These are phyloP conservation scores for Saccharum spontaneum DNA, from an alignment of 176 grass and related monocot species.

Conservation along the genomic window DNA sequence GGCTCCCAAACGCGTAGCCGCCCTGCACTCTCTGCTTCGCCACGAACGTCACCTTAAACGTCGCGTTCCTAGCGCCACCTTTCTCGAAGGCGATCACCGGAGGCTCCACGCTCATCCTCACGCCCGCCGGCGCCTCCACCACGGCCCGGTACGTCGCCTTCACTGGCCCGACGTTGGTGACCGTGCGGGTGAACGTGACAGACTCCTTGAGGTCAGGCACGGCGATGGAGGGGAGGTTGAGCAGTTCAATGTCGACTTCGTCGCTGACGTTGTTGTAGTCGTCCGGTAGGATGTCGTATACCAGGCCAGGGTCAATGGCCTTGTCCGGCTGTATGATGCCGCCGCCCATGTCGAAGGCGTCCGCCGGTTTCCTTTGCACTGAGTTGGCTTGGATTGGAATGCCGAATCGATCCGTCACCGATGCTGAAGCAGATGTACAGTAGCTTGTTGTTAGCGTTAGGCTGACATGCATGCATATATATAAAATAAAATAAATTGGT, in stretches of 20 bases:
- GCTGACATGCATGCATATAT: too few relatives aligned
- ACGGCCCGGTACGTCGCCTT: not conserved
- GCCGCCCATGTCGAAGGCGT: constrained; percentile 27
- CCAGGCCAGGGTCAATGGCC: not conserved
- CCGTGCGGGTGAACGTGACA: not conserved
- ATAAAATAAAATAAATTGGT: too few relatives aligned
- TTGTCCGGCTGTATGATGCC: not conserved
- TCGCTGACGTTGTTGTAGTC: too few relatives aligned
- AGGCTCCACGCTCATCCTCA: not conserved
- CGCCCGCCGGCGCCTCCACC: not conserved
- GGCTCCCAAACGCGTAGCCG: constrained; percentile 35
- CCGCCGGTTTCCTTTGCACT: not conserved
- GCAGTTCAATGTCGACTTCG: too few relatives aligned
- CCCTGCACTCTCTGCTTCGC: not conserved
- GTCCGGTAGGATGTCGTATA: constrained; percentile 6
- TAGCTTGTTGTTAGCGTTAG: too few relatives aligned
- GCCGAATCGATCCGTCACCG: not conserved
- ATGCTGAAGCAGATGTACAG: constrained; percentile 6
- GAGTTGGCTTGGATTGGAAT: constrained; percentile 34
- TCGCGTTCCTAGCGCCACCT: not conserved
- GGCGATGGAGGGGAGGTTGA: not conserved
- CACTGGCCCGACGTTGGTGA: constrained; percentile 14
- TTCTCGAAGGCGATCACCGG: not conserved
- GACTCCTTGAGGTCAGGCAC: not conserved
- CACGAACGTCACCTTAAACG: not conserved